phyloP scores from a whole-genome alignment of 139 green algal genomes.

The Haematococcus sp. region DNA sequence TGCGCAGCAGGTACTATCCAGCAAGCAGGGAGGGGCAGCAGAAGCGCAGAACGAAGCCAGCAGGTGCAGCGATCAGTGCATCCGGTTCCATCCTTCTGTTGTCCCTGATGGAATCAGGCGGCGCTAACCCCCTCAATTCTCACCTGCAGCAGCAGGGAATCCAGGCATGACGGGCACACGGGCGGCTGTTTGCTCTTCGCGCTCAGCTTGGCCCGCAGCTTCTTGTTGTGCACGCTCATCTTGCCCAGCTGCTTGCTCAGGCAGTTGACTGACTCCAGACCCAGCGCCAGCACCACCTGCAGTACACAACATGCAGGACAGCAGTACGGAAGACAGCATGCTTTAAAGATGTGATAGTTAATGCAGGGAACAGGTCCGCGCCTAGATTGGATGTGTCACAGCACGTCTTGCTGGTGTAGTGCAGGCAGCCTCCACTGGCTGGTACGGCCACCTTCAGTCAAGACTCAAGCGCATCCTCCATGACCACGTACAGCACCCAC shows the following conservation, averaged over 20 bases:
- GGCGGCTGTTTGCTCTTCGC: neutral
- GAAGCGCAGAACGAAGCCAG: neutral
- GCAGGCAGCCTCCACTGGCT: no score
- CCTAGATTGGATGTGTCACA: neutral
- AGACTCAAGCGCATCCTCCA: no score
- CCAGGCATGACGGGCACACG: neutral
- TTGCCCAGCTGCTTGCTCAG: slow-evolving; percentile 19
- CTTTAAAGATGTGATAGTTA: neutral
- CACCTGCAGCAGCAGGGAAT: neutral
- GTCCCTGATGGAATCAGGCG: neutral
- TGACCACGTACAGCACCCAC: no score
- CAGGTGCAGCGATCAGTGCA: neutral
- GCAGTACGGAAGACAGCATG: neutral
- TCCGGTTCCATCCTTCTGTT: neutral
- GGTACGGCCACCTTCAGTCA: no score
- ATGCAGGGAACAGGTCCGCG: neutral
- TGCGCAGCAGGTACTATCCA: neutral
- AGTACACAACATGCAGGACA: neutral
- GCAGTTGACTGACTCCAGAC: slow-evolving; percentile 15
- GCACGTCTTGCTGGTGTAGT: slow-evolving; percentile 10
- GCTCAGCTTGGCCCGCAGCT: neutral
- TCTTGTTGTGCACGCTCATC: neutral
- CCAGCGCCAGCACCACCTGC: slow-evolving; percentile 15
- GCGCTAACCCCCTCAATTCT: neutral
- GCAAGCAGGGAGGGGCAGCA: neutral